phyloP scores from a whole-genome alignment of 805 yeast genomes.

The Metschnikowia bowlesiae region DNA sequence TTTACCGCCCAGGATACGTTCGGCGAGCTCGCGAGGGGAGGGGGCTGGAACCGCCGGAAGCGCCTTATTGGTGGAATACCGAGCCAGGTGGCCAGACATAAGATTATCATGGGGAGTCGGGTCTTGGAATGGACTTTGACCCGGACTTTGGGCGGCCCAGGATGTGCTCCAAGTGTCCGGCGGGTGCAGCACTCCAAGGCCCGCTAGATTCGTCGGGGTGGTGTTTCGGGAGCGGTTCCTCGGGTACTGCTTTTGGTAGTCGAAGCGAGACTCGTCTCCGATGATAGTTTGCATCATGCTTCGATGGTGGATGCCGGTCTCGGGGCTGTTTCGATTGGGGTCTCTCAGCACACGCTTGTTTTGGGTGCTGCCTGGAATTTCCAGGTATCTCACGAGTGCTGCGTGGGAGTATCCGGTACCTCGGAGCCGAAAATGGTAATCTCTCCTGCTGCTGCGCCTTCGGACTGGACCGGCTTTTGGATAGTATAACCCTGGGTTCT shows the following conservation, averaged over 20 bases:
- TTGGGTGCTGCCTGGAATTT: background rate
- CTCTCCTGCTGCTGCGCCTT: no score
- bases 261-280: constrained; percentile 24
- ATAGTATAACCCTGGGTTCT: no score
- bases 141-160: no score
- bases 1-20: background rate
- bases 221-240: constrained; percentile 28
- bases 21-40: background rate
- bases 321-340: no score
- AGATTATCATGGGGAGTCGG: background rate
- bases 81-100: background rate
- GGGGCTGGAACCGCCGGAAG: background rate
- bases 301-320: no score
- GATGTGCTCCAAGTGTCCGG: background rate
- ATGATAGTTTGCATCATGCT: background rate
- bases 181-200: background rate
- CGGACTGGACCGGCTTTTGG: no score
- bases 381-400: background rate
- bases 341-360: no score
- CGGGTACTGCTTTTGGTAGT: constrained; percentile 23
- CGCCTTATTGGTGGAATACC: background rate
- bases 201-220: constrained; percentile 21
- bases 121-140: background rate
- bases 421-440: no score
- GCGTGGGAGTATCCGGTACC: no score